Evolutionary conservation across 2,329 filamentous ascomycete genomes (phyloP), one percentile per base, ranked within the genome.

Genomic region (Pyricularia sp.): DNA sequence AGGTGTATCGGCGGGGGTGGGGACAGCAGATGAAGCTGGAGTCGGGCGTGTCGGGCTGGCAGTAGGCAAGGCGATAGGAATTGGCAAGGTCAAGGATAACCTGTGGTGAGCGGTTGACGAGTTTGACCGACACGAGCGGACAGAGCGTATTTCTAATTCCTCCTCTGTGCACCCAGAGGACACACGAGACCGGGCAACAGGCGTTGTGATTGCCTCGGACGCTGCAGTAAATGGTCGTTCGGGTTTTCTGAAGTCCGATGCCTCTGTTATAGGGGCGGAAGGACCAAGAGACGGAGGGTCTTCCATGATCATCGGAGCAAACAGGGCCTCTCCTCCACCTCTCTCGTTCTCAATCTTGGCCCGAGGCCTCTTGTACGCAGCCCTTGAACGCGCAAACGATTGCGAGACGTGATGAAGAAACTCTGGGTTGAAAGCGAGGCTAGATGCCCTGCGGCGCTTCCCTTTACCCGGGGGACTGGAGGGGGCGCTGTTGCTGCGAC

Each of bases 81-180:
- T 87, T n/a, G 87, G 87, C 11, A 89, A 79, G 1, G 86, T 88
- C 30, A 89, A 78, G 0, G 87, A 89, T 25, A 89, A 81, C 68
- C 87, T 81, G 71, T 83, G 83, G 50, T 86, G 80, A 25, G 85
- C 85, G 17, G 84, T 78, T 30, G 81, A 81, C 5, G 86, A 87
- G 20, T 81, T 81, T 63, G 59, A 63, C 59, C 59, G 59, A 30
- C 59, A 63, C 17, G 85, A 85, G 42, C 85, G 83, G 68, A 81
- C 79, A 10, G 82, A 82, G 58, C 84, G 83, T 61, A 79, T 80
- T 63, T 79, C 77, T 17, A 77, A 74, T 11, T 75, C 74, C 69
- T 83, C 81, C 69, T 80, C 81, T 33, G 74, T 72, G 2, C 59
- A 64, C 11, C 26, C 65, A 17, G 67, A 73, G 3, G 74, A 71